These are phyloP conservation scores for Trematosphaeria pertusa DNA, from an alignment of 2,329 filamentous ascomycete genomes.

Conservation along the genomic window DNA sequence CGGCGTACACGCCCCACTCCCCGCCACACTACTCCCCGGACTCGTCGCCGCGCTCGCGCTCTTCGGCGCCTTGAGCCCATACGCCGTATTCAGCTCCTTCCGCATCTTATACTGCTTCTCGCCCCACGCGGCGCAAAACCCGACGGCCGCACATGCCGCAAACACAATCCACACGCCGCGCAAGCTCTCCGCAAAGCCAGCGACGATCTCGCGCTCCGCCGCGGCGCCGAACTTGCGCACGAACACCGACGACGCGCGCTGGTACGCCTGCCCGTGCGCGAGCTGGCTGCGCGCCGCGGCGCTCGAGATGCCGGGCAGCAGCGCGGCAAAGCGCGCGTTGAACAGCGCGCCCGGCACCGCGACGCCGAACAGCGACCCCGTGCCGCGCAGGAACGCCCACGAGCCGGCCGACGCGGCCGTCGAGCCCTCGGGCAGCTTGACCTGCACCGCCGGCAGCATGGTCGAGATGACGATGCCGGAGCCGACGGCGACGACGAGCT, in stretches of 20 bases:
- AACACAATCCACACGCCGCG: slow-evolving; percentile 49
- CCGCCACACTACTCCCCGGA: neutral
- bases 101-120: slow-evolving; percentile 49
- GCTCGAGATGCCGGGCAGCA: slow-evolving; percentile 20
- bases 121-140: slow-evolving; percentile 43
- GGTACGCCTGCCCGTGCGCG: slow-evolving; percentile 33
- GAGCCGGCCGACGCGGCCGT: slow-evolving; percentile 30
- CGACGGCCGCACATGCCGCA: slow-evolving; percentile 38
- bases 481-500: slow-evolving; percentile 32
- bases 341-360: slow-evolving; percentile 39
- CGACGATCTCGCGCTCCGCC: slow-evolving; percentile 36
- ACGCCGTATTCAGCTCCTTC: slow-evolving; percentile 49
- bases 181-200: slow-evolving; percentile 44
- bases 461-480: slow-evolving; percentile 34
- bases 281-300: slow-evolving; percentile 14
- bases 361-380: slow-evolving; percentile 38
- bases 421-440: slow-evolving; percentile 30
- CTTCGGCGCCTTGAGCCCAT: slow-evolving; percentile 43
- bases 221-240: slow-evolving; percentile 21
- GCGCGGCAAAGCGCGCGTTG: slow-evolving; percentile 28
- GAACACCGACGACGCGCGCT: slow-evolving; percentile 31
- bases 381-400: slow-evolving; percentile 39
- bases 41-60: slow-evolving; percentile 9
- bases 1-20: neutral
- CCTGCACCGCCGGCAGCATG: slow-evolving; percentile 40